These are phyloP conservation scores for Pseudomonodictys pantanalensis DNA, from an alignment of 495 filamentous ascomycete species.

Conservation along the genomic window DNA sequence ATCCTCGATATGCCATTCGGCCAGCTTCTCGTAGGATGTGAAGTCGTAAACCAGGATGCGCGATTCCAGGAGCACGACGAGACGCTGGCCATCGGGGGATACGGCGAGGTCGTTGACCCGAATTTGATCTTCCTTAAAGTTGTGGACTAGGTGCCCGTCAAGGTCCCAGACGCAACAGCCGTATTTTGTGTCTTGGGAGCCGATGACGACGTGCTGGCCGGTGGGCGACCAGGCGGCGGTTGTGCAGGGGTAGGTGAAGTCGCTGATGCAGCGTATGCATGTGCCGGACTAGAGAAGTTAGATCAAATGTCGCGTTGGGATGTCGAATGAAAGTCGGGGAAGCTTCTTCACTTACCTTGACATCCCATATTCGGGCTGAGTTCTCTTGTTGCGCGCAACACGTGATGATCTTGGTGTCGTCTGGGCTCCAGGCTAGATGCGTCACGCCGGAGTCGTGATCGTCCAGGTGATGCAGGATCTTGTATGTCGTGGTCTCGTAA, in stretches of 20 bases:
- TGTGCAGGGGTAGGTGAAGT: constrained; percentile 77
- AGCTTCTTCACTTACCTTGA: constrained; percentile 54
- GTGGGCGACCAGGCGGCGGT: constrained; percentile 82
- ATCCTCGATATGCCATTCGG: constrained; percentile 63
- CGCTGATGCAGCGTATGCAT: constrained; percentile 60
- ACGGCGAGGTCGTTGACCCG: constrained; percentile 82
- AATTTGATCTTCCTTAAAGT: constrained; percentile 61
- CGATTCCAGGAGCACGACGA: constrained; percentile 72
- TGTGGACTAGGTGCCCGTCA: constrained; percentile 55
- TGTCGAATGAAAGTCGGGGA: too few species aligned
- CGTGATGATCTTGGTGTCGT: constrained; percentile 78
- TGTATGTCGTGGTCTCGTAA: constrained; percentile 72
- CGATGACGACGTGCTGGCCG: constrained; percentile 74
- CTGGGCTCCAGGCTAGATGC: constrained; percentile 85
- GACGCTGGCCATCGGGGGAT: constrained; percentile 70
- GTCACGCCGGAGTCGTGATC: constrained; percentile 67
- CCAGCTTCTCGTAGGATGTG: constrained; percentile 65
- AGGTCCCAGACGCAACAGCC: constrained; percentile 69
- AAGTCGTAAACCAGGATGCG: constrained; percentile 83
- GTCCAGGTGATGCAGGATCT: constrained; percentile 59
- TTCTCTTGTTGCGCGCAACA: constrained; percentile 75
- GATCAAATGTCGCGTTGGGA: background rate
- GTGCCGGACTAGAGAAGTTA: constrained; percentile 60
- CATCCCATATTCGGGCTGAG: constrained; percentile 75
- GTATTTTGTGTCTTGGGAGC: constrained; percentile 65